Conservation (phyloP, 2,329 filamentous ascomycete genomes). For the Scedosporium boydii region DNA sequence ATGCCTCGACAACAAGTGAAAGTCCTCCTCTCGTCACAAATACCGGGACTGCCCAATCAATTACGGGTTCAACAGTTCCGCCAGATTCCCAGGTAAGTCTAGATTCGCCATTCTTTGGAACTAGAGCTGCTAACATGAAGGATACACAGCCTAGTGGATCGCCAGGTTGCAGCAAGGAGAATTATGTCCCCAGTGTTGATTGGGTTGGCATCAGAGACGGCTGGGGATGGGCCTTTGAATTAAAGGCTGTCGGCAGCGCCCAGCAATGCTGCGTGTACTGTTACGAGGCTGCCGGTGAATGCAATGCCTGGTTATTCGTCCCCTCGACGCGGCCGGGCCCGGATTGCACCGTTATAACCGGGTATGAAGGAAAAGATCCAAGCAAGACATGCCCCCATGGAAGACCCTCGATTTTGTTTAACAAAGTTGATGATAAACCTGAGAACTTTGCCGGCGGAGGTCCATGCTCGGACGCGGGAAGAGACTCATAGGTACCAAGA, state of each 20-base stretch:
- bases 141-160: not conserved
- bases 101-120: too few relatives aligned
- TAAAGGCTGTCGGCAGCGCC: constrained; percentile 7
- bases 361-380: constrained; percentile 8
- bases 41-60: not conserved
- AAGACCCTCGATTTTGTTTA: constrained; percentile 10
- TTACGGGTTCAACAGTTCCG: not conserved
- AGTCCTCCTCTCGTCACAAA: not conserved
- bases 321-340: constrained; percentile 1
- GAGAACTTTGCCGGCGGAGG: constrained; percentile 9
- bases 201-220: constrained; percentile 11
- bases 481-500: not conserved
- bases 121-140: not conserved
- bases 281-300: constrained; percentile 7
- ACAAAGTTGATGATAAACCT: not conserved
- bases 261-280: constrained; percentile 11
- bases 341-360: constrained; percentile 10
- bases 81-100: not conserved
- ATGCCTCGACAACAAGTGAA: not conserved
- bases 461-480: constrained; percentile 8
- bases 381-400: constrained; percentile 10
- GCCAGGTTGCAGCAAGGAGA: constrained; percentile 6
- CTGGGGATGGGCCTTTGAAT: constrained; percentile 9
- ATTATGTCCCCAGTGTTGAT: constrained; percentile 7
- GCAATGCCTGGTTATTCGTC: constrained; percentile 13